Evolutionary conservation across 169 alveolate genomes (phyloP).

Genomic region (Plasmodium coatneyi): DNA sequence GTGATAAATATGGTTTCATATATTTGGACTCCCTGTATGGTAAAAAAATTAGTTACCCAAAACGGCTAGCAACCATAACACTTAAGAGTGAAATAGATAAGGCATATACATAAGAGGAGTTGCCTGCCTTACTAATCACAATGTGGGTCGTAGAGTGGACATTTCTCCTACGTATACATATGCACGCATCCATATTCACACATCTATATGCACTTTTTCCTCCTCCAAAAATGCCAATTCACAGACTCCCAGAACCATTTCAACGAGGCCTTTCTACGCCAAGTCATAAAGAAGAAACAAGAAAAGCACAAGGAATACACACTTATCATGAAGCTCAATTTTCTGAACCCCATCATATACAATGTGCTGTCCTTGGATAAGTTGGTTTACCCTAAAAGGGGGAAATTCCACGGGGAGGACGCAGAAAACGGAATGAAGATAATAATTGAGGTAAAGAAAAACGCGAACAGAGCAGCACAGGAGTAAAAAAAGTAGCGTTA

Average conservation of each 20-base stretch:
- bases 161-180: background rate
- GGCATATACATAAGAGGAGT: background rate
- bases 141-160: background rate
- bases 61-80: background rate
- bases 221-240: background rate
- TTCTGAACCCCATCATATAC: slow-evolving; percentile 27
- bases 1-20: slow-evolving; percentile 18
- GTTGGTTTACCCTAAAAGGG: slow-evolving; percentile 2
- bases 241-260: slow-evolving; percentile 35
- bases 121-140: background rate
- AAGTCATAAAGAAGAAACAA: slow-evolving; percentile 40
- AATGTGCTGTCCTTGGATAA: slow-evolving; percentile 22
- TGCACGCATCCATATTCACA: background rate
- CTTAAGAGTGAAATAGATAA: background rate
- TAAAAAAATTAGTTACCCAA: slow-evolving; percentile 2
- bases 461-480: background rate
- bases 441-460: slow-evolving; percentile 57
- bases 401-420: background rate
- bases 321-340: slow-evolving; percentile 54
- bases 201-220: background rate
- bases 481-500: background rate
- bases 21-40: slow-evolving; percentile 67
- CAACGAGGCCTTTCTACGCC: slow-evolving; percentile 25
- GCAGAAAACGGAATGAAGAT: slow-evolving; percentile 16
- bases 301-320: slow-evolving; percentile 34